Evolutionary conservation across 2,329 filamentous ascomycete genomes (phyloP), one percentile per base, ranked within the genome.

Genomic region (Rutstroemia sp.): DNA sequence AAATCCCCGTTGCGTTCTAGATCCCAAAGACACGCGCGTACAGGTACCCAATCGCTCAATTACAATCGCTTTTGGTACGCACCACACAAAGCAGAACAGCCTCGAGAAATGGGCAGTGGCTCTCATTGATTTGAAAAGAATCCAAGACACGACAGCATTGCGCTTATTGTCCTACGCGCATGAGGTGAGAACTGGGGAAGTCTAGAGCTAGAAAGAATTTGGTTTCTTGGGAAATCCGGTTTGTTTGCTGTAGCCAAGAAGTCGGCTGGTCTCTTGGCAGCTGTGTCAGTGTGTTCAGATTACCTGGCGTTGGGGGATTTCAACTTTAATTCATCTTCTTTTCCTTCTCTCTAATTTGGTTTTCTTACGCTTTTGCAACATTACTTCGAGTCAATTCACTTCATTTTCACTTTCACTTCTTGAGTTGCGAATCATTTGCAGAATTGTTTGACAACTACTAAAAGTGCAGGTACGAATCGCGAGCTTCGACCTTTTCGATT

Each of bases 251-350:
- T 44, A 17, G 53, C 53, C 53, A 56, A 56, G 53, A 25, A 6
- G 19, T 45, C 25, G 53, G 53, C 47, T 51, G 47, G 16, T 9
- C 17, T 27, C 47, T 56, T 56, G 53, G 53, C 53, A 56, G 47
- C 47, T 51, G 53, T 56, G 27, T 51, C 47, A 47, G 9, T 25
- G 19, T 16, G 14, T 5, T 10, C 39, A 42, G 39, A 41, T 41
- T 41, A 41, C 38, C n/a, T 42, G 39, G 16, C 39, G n/a, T 44
- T 17, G 5, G 42, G 38, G 21, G 48, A 39, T 25, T 10, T 42
- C 19, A 30, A 12, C 27, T 41, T 54, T 17, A n/a, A 30, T n/a
- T 30, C 5, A 14, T 47, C 10, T 25, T 7, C 16, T 30, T n/a
- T 14, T 25, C 10, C 12, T 47, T 12, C 41, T 19, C 9, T 16